Evolutionary conservation across 2,329 filamentous ascomycete genomes (phyloP), one percentile per base, ranked within the genome.

Genomic region (Trichophyton rubrum): DNA sequence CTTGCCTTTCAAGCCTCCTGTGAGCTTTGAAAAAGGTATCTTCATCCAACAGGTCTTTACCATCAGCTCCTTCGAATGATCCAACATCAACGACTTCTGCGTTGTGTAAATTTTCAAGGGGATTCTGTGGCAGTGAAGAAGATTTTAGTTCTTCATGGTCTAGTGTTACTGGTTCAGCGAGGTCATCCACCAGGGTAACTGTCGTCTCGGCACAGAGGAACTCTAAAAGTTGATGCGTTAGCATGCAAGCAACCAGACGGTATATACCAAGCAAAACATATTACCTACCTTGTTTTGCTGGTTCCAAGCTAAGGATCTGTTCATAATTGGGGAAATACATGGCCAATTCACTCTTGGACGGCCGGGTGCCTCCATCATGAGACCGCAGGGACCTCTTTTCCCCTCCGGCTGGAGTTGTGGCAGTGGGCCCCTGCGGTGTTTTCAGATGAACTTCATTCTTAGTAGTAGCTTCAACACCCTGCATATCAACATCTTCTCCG

Each of bases 291-390:
- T 86, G 79, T 74, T 91, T 86, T 67, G 87, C 87, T 43, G 85
- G 83, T 64, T 89, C 86, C 70, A 95, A 89, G 64, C 89, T 90
- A 75, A 97, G 90, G 66, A 96, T 83, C 71, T 95, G 89, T 74
- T 96, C 91, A 73, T 96, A 97, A 69, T 95, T 91, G 59, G 88
- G 85, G 70, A 97, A 96, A 75, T 96, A 97, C 56, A 85, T 82
- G 41, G 90, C 86, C 63, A 97, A 80, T 70, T 96, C 91, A 74
- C 90, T 96, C 79, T 95, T 96, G 75, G 90, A 86, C 3, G 55
- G 55, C 67, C 89, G 82, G 58, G 86, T 86, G 9, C 87, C 88
- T 68, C 82, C 82, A 70, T 95, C 90, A 68, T 95, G 88, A 59
- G 90, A 95, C 64, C 92, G 84, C 71, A 96, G 78, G 70, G 90